A percentile compares a stretch with the other conserved stretches of the same genome.
These are phyloP conservation scores for Kazachstania viticola DNA, from an alignment of 805 yeast genomes.

Conservation along the genomic window DNA sequence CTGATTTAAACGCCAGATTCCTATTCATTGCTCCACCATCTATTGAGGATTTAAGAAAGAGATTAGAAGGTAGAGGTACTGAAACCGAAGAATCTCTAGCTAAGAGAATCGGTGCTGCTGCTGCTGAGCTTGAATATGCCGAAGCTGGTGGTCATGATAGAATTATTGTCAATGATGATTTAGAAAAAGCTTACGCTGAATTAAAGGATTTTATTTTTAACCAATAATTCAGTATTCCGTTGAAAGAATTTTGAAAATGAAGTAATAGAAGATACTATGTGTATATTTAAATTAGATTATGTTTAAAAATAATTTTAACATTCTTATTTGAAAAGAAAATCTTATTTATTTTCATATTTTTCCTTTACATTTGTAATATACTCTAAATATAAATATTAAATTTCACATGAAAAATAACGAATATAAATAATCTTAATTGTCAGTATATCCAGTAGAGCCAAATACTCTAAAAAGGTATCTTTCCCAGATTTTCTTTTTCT, in stretches of 20 bases:
- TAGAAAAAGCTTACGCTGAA: conserved; percentile 78
- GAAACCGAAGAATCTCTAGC: conserved; percentile 78
- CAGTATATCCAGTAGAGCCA: conserved; percentile 53
- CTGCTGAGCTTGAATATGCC: conserved; percentile 81
- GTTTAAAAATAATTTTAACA: too few species aligned
- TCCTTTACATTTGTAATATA: too few species aligned
- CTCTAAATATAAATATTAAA: background rate
- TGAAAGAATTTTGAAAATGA: too few species aligned
- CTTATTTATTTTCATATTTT: too few species aligned
- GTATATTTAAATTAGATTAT: too few species aligned
- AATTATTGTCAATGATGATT: conserved; percentile 80
- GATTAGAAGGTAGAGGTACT: conserved; percentile 87
- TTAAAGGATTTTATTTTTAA: conserved; percentile 66
- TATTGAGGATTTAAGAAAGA: conserved; percentile 57
- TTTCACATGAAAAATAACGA: background rate
- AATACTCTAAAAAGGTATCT: conserved; percentile 48
- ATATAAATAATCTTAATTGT: conserved; percentile 11
- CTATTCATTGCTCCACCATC: conserved; percentile 91
- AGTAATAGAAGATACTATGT: too few species aligned
- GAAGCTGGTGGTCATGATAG: conserved; percentile 86
- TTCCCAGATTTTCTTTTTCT: conserved; percentile 44
- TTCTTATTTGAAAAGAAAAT: too few species aligned
- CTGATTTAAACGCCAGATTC: conserved; percentile 73
- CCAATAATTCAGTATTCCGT: too few species aligned
- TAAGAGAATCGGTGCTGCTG: conserved; percentile 79